Conservation (phyloP, 495 filamentous ascomycete species). For the Penicillium malachiteum region DNA sequence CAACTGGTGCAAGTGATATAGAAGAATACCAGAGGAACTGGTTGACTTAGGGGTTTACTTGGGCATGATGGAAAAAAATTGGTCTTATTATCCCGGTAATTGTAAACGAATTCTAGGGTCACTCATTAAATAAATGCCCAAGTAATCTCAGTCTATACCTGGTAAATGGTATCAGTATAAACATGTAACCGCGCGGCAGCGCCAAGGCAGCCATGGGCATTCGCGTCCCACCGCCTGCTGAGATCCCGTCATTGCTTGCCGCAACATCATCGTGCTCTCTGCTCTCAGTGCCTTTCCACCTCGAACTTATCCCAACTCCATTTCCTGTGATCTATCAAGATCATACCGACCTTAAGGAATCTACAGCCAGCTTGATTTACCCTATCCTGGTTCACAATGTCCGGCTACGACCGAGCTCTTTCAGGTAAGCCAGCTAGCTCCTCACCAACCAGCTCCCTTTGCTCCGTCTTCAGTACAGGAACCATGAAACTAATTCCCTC, state of each 20-base stretch:
- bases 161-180: too few relatives aligned
- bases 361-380: not conserved
- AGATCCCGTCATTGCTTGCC: constrained; percentile 29
- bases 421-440: constrained; percentile 66
- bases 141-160: too few relatives aligned
- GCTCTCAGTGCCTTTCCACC: constrained; percentile 10
- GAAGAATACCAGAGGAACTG: too few relatives aligned
- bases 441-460: constrained; percentile 23
- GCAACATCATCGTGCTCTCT: constrained; percentile 17
- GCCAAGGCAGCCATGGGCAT: constrained; percentile 29
- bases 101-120: too few relatives aligned
- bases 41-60: too few relatives aligned
- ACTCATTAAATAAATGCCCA: too few relatives aligned
- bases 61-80: too few relatives aligned
- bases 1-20: too few relatives aligned
- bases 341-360: not conserved
- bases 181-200: constrained; percentile 15
- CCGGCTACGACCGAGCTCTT: constrained; percentile 91
- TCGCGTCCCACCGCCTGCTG: constrained; percentile 34
- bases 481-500: constrained; percentile 19
- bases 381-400: constrained; percentile 58
- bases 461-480: constrained; percentile 7
- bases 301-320: not conserved
- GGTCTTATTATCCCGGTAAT: too few relatives aligned
- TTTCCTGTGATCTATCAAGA: not conserved